A percentile compares a stretch with the other conserved stretches of the same genome.
Conservation (phyloP, 371 early-diverging fungal species). For the Lichtheimia hyalospora region DNA sequence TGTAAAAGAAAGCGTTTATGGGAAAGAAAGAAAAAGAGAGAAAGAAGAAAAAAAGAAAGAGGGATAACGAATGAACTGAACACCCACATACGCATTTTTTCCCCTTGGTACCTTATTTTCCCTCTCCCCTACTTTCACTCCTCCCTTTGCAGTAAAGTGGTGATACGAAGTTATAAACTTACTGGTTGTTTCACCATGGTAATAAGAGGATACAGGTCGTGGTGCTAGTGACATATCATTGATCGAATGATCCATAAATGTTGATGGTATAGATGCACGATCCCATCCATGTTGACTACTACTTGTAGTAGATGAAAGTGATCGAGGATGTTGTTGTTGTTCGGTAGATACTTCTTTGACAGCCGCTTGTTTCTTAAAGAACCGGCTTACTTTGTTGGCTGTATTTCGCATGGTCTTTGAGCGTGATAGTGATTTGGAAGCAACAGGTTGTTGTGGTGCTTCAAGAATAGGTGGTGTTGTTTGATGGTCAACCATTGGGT, state of each 20-base stretch:
- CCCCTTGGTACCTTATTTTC: neutral
- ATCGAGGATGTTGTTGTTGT: neutral
- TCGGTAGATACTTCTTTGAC: too few species aligned
- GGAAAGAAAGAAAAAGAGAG: neutral
- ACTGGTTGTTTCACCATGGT: too few species aligned
- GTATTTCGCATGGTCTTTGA: neutral
- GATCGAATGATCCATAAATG: neutral
- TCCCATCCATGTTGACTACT: slow-evolving; percentile 10
- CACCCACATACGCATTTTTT: neutral
- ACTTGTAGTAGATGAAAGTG: slow-evolving; percentile 5
- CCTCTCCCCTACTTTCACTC: too few species aligned
- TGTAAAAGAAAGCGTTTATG: neutral
- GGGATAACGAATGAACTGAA: neutral
- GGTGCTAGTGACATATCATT: neutral
- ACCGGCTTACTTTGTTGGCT: neutral
- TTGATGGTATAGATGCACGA: slow-evolving; percentile 1
- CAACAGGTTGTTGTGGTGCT: neutral
- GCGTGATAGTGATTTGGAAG: neutral
- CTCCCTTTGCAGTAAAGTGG: too few species aligned
- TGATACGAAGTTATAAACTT: too few species aligned
- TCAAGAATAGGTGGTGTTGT: neutral
- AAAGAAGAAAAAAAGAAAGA: slow-evolving; percentile 1
- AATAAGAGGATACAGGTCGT: too few species aligned
- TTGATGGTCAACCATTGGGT: neutral
- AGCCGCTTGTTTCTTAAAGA: slow-evolving; percentile 1